phyloP scores from a whole-genome alignment of 345 rosid genomes.

The Erucastrum elatum region DNA sequence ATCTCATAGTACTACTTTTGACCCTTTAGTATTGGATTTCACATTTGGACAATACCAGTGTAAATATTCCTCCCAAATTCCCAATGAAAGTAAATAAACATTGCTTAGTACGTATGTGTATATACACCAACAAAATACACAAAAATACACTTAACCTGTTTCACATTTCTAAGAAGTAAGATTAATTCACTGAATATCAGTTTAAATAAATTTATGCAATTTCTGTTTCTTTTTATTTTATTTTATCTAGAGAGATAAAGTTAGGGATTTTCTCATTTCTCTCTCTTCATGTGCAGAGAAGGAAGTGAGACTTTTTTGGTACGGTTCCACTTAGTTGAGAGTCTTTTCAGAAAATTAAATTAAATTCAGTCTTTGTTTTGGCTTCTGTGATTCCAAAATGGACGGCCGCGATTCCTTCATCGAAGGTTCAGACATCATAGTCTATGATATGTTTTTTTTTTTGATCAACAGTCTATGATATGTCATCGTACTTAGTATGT shows the following conservation, averaged over 20 bases:
- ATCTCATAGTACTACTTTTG: conserved; percentile 24
- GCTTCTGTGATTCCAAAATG: conserved; percentile 29
- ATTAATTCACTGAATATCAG: conserved; percentile 3
- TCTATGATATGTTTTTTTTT: conserved; percentile 12
- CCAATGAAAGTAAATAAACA: neutral
- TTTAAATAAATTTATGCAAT: conserved; percentile 52
- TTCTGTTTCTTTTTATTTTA: conserved; percentile 5
- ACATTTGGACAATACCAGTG: conserved; percentile 33
- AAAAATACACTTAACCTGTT: neutral
- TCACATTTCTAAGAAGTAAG: neutral
- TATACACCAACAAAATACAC: neutral
- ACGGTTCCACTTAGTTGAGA: neutral
- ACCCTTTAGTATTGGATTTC: conserved; percentile 27
- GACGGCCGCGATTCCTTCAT: conserved; percentile 52
- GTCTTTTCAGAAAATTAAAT: neutral
- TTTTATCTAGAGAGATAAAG: conserved; percentile 22
- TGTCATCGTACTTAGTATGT: conserved; percentile 24
- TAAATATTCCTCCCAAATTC: neutral
- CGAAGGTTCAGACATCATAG: conserved; percentile 21
- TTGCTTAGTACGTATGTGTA: neutral
- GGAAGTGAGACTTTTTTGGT: neutral
- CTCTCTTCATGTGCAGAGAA: conserved; percentile 33
- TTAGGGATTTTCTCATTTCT: conserved; percentile 29
- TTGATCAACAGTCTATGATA: conserved; percentile 2
- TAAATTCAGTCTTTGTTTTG: neutral